A percentile compares a stretch with the other conserved stretches of the same genome.
Conservation (phyloP, 306 rosid genomes). For the Prunus mongolica region DNA sequence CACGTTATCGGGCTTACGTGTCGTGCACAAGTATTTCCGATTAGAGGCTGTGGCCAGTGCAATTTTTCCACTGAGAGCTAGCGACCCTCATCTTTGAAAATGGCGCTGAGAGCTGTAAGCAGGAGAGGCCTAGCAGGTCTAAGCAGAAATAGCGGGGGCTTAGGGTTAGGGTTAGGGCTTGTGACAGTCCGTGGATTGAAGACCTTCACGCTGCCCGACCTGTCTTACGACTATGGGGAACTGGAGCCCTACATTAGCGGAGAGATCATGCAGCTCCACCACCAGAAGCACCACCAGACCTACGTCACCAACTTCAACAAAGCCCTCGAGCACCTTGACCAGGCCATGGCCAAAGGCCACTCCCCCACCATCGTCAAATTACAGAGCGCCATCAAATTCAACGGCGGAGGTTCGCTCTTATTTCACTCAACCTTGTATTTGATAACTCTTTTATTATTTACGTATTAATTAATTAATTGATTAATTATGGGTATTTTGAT, state of each 20-base stretch:
- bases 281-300: conserved; percentile 85
- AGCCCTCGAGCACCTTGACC: conserved; percentile 67
- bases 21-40: neutral
- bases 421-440: neutral
- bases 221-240: conserved; percentile 72
- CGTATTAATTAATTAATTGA: neutral
- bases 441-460: neutral
- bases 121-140: conserved; percentile 13
- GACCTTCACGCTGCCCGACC: conserved; percentile 64
- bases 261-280: conserved; percentile 84
- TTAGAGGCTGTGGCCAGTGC: neutral
- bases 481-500: neutral
- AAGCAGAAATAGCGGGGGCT: conserved; percentile 13
- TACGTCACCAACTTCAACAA: conserved; percentile 79
- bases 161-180: conserved; percentile 4
- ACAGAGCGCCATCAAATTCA: conserved; percentile 49
- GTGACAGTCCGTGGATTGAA: conserved; percentile 33
- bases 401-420: conserved; percentile 43
- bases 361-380: conserved; percentile 22
- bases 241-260: conserved; percentile 76
- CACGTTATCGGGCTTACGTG: neutral
- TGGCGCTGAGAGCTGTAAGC: conserved; percentile 22
- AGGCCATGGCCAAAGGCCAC: conserved; percentile 50
- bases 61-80: neutral
- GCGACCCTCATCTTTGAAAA: neutral